Percentiles rank a stretch among this genome's conserved stretches.
phyloP scores from a whole-genome alignment of 305 asterid species.

The Plantago coronopus region DNA sequence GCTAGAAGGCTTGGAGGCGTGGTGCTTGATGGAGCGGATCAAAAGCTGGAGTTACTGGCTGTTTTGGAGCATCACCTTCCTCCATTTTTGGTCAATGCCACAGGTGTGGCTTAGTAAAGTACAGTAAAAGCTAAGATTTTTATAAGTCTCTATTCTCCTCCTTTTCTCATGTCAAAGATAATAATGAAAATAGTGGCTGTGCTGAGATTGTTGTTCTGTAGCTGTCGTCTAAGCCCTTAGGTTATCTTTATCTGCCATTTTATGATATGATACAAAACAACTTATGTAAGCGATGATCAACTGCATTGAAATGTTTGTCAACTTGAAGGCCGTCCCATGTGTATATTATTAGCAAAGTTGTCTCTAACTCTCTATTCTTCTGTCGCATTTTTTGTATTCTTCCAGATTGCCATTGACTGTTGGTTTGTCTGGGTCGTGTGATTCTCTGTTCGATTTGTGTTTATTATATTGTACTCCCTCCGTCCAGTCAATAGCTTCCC shows the following conservation, averaged over 20 bases:
- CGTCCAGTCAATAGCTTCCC: too few species aligned
- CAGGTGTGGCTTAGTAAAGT: conserved; percentile 33
- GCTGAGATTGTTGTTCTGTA: conserved; percentile 35
- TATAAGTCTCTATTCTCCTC: not conserved
- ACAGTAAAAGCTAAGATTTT: not conserved
- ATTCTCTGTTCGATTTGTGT: too few species aligned
- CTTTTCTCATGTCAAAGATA: conserved; percentile 28
- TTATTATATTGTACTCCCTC: too few species aligned
- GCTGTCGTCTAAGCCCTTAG: conserved; percentile 21
- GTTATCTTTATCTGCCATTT: conserved; percentile 26
- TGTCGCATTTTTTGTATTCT: too few species aligned
- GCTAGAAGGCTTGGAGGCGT: conserved; percentile 65
- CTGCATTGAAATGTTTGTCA: conserved; percentile 22
- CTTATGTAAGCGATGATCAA: conserved; percentile 30
- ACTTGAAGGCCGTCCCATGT: too few species aligned
- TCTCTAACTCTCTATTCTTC: too few species aligned
- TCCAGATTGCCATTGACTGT: too few species aligned
- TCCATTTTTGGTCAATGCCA: conserved; percentile 51
- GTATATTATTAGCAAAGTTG: too few species aligned
- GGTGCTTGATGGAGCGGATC: conserved; percentile 50
- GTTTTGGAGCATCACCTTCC: conserved; percentile 84
- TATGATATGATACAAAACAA: conserved; percentile 27
- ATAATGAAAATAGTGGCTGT: conserved; percentile 37
- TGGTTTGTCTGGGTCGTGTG: too few species aligned
- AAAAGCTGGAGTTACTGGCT: conserved; percentile 58